Evolutionary conservation across 2,329 filamentous ascomycete genomes (phyloP), one percentile per base, ranked within the genome.

Genomic region (Monosporascus sp.): DNA sequence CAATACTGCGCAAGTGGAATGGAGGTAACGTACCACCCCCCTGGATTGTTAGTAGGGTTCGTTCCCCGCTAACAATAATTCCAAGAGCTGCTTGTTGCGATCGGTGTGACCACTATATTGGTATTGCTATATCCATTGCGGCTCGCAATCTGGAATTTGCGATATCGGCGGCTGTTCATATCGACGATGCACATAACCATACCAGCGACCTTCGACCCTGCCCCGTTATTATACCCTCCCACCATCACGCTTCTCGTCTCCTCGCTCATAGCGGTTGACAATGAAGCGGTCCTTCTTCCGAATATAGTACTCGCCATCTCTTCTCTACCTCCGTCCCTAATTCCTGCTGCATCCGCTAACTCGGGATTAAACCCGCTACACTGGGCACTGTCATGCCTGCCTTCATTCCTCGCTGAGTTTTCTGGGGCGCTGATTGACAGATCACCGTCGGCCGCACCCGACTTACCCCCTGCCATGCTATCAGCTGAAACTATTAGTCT

Each of bases 191-290:
- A 75, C 1, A 62, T 85, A 37, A 66, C 66, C 31, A 74, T 96
- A 38, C 90, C 91, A 1, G 74, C 83, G 4, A 79, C 82, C n/a
- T 96, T 97, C 70, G 93, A 97, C 65, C 92, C 91, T 3, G 93
- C 93, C 6, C 90, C 92, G 11, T 77, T 96, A n/a, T 71, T 97
- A 53, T 97, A 97, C 66, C 93, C 93, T 18, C 80, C 87, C 6
- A 71, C 85, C 2, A 77, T 96, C 31, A 90, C 92, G 1, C 72
- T 92, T 17, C 77, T 92, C 46, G 86, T 94, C 27, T 85, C 91
- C 1, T 74, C 94, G 5, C 85, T 92, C 9, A 77, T 96, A 42
- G 82, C 85, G 7, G 76, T 79, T 49, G 78, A 81, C 48, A 83
- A 82, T 46, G 75, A 80, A 3, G 75, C 77, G 17, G 76, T 84